Conservation (phyloP, 805 yeast species). For the Debaryomyces tyrocola region DNA sequence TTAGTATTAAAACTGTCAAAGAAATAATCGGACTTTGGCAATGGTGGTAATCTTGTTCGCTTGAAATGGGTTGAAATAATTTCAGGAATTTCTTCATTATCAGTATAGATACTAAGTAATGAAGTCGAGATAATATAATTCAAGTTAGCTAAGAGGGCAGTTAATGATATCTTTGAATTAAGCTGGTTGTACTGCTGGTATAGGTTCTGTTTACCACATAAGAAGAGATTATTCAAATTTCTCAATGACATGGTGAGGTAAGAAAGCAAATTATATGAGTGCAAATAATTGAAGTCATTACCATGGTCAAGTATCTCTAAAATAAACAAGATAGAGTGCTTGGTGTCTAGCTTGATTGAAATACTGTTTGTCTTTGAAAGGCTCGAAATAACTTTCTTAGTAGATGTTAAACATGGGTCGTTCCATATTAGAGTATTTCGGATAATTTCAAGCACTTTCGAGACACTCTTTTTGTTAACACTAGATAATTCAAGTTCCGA, state of each 20-base stretch:
- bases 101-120: slow-evolving; percentile 7
- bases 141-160: slow-evolving; percentile 12
- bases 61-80: slow-evolving; percentile 13
- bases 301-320: slow-evolving; percentile 25
- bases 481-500: neutral
- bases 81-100: slow-evolving; percentile 9
- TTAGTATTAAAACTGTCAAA: slow-evolving; percentile 2
- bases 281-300: slow-evolving; percentile 9
- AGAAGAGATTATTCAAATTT: neutral
- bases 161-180: slow-evolving; percentile 21
- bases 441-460: neutral
- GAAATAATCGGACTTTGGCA: slow-evolving; percentile 26
- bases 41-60: slow-evolving; percentile 25
- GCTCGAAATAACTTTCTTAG: slow-evolving; percentile 2
- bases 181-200: slow-evolving; percentile 17
- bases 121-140: slow-evolving; percentile 17
- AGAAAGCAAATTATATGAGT: slow-evolving; percentile 4
- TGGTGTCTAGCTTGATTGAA: neutral
- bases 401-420: slow-evolving; percentile 2
- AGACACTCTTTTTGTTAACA: slow-evolving; percentile 3
- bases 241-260: slow-evolving; percentile 10
- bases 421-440: neutral
- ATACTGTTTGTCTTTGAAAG: neutral
- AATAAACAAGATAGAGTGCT: slow-evolving; percentile 15
- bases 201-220: slow-evolving; percentile 12